These are phyloP conservation scores for Ogataea pignaliae DNA, from an alignment of 805 yeast genomes.

Conservation along the genomic window DNA sequence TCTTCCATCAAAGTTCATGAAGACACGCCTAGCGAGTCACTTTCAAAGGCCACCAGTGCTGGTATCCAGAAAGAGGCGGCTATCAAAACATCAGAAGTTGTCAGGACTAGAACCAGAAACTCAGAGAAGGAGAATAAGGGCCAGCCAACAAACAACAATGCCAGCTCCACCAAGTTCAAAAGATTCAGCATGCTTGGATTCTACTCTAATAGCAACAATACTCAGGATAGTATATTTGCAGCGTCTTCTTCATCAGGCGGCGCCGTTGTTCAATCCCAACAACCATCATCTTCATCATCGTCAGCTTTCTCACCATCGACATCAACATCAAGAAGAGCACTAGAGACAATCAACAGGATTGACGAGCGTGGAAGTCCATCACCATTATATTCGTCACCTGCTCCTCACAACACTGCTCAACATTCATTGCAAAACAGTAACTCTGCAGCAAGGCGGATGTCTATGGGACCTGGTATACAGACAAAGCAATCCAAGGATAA, in stretches of 20 bases:
- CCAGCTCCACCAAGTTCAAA: constrained; percentile 22
- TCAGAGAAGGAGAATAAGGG: constrained; percentile 23
- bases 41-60: background rate
- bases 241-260: too few relatives aligned
- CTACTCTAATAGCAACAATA: constrained; percentile 15
- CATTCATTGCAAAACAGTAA: constrained; percentile 10
- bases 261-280: too few relatives aligned
- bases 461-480: constrained; percentile 5
- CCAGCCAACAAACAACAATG: constrained; percentile 3
- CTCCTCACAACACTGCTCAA: background rate
- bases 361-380: background rate
- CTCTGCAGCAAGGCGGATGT: constrained; percentile 31
- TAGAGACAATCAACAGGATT: constrained; percentile 11
- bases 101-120: constrained; percentile 5
- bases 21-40: background rate
- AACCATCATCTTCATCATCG: too few relatives aligned
- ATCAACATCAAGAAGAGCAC: constrained; percentile 8
- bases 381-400: background rate
- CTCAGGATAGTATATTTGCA: constrained; percentile 7
- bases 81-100: background rate
- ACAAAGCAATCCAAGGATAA: constrained; percentile 33
- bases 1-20: constrained; percentile 3
- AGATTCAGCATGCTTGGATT: constrained; percentile 31
- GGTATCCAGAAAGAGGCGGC: background rate
- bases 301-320: constrained; percentile 1